These are phyloP conservation scores for Pisolithus thermaeus DNA, from an alignment of 1,284 basidiomycete genomes.

Conservation along the genomic window DNA sequence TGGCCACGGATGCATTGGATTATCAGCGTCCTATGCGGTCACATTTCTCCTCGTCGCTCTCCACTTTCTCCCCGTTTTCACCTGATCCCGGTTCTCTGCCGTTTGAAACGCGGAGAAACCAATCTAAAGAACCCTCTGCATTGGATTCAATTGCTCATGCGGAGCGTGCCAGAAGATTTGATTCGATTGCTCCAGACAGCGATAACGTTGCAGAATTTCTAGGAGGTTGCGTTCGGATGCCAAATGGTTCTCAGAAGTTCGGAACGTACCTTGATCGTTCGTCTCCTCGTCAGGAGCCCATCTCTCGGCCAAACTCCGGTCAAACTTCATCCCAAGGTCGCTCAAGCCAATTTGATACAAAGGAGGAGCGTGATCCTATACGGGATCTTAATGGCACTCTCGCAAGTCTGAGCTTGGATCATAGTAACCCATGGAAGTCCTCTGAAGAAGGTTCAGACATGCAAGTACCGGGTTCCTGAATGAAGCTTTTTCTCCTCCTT, in stretches of 20 bases:
- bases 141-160: slow-evolving; percentile 34
- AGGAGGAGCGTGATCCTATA: slow-evolving; percentile 46
- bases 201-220: slow-evolving; percentile 35
- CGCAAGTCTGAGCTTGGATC: slow-evolving; percentile 63
- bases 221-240: slow-evolving; percentile 2
- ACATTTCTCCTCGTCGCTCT: slow-evolving; percentile 39
- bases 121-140: slow-evolving; percentile 24
- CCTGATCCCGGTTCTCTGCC: slow-evolving; percentile 47
- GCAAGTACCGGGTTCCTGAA: background rate
- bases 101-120: slow-evolving; percentile 28
- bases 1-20: slow-evolving; percentile 11
- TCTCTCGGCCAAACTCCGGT: slow-evolving; percentile 47
- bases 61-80: slow-evolving; percentile 57
- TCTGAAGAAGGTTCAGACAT: slow-evolving; percentile 13
- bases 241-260: slow-evolving; percentile 39
- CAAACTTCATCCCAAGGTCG: slow-evolving; percentile 28
- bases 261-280: slow-evolving; percentile 39
- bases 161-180: slow-evolving; percentile 36
- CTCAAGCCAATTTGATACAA: slow-evolving; percentile 17
- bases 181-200: slow-evolving; percentile 11
- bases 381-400: slow-evolving; percentile 72
- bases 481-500: background rate
- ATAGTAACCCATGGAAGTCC: slow-evolving; percentile 22
- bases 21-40: slow-evolving; percentile 19
- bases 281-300: slow-evolving; percentile 42